Conservation (phyloP, 179 eudicot genomes). For the Silene noctiflora region DNA sequence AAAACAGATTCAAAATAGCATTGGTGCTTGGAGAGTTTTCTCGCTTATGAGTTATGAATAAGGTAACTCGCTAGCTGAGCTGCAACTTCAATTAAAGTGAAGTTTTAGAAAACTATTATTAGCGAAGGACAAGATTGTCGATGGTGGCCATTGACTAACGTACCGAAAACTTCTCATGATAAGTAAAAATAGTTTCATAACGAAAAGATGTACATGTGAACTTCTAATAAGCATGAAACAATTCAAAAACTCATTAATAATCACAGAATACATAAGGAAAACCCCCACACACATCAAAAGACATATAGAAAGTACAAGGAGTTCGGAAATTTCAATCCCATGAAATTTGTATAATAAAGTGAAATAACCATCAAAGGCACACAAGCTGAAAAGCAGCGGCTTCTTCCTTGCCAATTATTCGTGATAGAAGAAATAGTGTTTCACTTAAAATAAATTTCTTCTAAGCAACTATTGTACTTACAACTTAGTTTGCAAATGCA, state of each 20-base stretch:
- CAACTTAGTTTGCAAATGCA: too few species aligned
- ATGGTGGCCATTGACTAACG: neutral
- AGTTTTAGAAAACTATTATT: neutral
- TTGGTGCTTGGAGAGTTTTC: too few species aligned
- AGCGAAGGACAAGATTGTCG: neutral
- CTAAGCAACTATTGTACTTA: too few species aligned
- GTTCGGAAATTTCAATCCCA: neutral
- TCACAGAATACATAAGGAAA: neutral
- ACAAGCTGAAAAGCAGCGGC: neutral
- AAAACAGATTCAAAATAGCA: too few species aligned
- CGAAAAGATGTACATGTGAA: neutral
- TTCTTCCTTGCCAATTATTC: too few species aligned
- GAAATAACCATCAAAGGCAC: neutral
- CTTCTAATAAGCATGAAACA: neutral
- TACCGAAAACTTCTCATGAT: neutral
- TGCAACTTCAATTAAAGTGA: neutral
- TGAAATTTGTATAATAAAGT: neutral
- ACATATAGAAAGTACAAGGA: neutral
- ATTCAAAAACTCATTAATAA: neutral
- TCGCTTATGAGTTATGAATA: too few species aligned
- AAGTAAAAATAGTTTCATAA: neutral
- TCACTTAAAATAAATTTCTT: too few species aligned
- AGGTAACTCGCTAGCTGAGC: too few species aligned
- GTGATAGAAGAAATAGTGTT: too few species aligned
- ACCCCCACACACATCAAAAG: neutral